phyloP scores from a whole-genome alignment of 768 basidiomycete species.

The Pulveroboletus ravenelii region DNA sequence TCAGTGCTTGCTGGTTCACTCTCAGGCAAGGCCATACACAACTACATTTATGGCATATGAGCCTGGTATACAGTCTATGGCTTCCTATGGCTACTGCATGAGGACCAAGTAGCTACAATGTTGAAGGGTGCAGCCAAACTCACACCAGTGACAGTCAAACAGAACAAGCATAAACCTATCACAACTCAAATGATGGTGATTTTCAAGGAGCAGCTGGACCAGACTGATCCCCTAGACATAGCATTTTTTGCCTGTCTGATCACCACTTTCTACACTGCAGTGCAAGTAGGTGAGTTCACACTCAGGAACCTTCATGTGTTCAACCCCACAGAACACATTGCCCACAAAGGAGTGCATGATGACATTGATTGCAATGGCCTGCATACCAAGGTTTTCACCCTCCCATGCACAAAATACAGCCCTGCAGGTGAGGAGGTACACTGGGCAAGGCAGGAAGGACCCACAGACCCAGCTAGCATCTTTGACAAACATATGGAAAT shows the following conservation, averaged over 20 bases:
- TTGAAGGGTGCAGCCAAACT: no score
- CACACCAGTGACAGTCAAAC: no score
- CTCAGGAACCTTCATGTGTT: background rate
- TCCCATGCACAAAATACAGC: background rate
- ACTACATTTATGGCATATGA: background rate
- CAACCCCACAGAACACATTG: background rate
- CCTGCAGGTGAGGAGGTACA: background rate
- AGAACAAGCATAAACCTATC: no score
- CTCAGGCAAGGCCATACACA: no score
- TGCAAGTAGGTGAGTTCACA: background rate
- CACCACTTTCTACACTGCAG: background rate
- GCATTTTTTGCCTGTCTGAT: no score
- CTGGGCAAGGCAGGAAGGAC: background rate
- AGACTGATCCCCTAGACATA: no score
- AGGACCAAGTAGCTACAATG: no score
- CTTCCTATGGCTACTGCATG: background rate
- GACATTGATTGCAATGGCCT: background rate
- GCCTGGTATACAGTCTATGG: background rate
- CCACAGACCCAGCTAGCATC: background rate
- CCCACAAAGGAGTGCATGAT: fast-evolving
- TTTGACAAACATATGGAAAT: background rate
- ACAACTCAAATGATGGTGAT: no score
- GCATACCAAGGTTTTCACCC: no score
- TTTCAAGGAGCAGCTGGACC: no score
- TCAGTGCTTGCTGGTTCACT: no score